Conservation (phyloP, 2,329 filamentous ascomycete genomes). For the Apiospora pterosperma region DNA sequence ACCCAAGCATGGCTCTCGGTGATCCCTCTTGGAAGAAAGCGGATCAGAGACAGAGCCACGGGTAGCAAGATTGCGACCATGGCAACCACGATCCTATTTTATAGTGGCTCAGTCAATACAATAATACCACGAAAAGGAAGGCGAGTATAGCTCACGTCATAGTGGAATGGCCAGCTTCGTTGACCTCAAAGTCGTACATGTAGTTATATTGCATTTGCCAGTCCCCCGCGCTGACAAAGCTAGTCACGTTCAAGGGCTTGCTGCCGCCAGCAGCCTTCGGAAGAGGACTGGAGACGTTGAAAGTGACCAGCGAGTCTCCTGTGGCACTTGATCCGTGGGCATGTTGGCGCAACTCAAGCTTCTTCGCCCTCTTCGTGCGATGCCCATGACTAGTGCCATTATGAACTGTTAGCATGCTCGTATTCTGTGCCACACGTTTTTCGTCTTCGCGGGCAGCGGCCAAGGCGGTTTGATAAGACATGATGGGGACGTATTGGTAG, state of each 20-base stretch:
- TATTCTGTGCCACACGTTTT: constrained; percentile 14
- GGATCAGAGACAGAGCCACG: not conserved
- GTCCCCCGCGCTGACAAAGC: constrained; percentile 22
- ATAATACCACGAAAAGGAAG: not conserved
- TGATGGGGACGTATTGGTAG: constrained; percentile 18
- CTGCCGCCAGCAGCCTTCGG: constrained; percentile 15
- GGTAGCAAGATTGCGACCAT: not conserved
- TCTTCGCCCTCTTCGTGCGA: too few relatives aligned
- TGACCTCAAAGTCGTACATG: constrained; percentile 44
- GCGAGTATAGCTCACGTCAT: not conserved
- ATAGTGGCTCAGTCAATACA: not conserved
- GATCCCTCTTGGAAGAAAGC: not conserved
- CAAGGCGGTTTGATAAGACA: constrained; percentile 26
- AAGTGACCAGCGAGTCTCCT: not conserved
- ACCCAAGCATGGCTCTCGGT: not conserved
- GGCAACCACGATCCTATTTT: not conserved
- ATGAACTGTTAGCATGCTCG: too few relatives aligned
- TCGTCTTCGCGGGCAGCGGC: not conserved
- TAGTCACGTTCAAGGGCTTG: constrained; percentile 30
- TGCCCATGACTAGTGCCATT: too few relatives aligned
- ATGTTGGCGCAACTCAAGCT: not conserved
- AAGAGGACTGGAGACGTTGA: not conserved
- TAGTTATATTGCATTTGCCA: constrained; percentile 49
- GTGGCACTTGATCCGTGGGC: not conserved
- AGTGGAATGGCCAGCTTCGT: not conserved